Evolutionary conservation across 2,329 filamentous ascomycete genomes (phyloP), one percentile per base, ranked within the genome.

Genomic region (Colletotrichum lindemuthianum): DNA sequence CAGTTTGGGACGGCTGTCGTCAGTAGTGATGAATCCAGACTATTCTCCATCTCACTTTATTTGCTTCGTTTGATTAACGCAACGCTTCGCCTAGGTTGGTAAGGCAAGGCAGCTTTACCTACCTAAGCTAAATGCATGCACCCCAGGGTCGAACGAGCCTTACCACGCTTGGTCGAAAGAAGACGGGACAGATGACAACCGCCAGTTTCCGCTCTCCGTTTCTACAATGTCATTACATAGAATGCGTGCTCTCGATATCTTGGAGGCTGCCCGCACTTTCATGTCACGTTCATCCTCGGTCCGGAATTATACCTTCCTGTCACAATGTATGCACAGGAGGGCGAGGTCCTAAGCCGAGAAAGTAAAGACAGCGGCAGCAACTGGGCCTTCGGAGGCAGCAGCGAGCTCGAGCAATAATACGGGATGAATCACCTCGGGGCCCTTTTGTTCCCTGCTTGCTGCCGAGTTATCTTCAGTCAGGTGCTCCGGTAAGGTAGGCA

Each of bases 381-480:
- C 50, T 41, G 11, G 16, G 54, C 57, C 10, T 6, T n/a, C 50
- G n/a, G 24, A 45, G 12, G 34, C 55, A n/a, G 32, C 40, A 58
- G 24, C 45, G 45, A 53, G 33, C 44, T 33, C 59, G 49, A 36
- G 34, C 49, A 45, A 40, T 32, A 63, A 34, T 44, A 48, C 60
- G 43, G 48, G 41, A 60, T 39, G 49, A 36, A 60, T 64, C 45
- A 53, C 60, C 49, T 24, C 48, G 47, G 59, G 43, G 15, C 37
- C 32, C 43, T 47, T 39, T 13, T n/a, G 37, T 58, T 34, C 55
- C 45, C 16, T 49, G 37, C 45, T 15, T 50, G 24, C 37, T 53
- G n/a, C 61, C 60, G 57, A 58, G 61, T 53, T 50, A 33, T 40
- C n/a, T 50, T 37, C 43, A 49, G 61, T 65, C 57, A 65, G 61